A percentile compares a stretch with the other conserved stretches of the same genome.
phyloP scores from a whole-genome alignment of 2,329 filamentous ascomycete species.

The Tolypocladium pustulatum region DNA sequence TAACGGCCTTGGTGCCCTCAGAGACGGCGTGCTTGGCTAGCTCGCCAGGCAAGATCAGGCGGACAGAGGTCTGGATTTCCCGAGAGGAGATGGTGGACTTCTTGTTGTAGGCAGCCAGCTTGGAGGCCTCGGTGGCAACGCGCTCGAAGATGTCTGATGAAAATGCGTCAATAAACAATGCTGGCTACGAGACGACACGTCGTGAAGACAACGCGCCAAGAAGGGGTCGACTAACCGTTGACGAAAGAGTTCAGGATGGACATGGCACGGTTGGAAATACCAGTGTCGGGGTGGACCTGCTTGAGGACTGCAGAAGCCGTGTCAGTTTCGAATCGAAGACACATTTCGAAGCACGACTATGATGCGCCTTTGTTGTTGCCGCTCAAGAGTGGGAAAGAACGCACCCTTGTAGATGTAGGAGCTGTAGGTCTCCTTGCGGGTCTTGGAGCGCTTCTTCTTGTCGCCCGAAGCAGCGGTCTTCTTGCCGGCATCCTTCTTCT shows the following conservation, averaged over 20 bases:
- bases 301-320: slow-evolving; percentile 66
- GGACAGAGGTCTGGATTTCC: slow-evolving; percentile 98
- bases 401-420: slow-evolving; percentile 99
- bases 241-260: slow-evolving; percentile 99
- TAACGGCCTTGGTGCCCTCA: slow-evolving; percentile 99
- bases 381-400: slow-evolving; percentile 4
- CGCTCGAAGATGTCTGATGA: slow-evolving; percentile 95
- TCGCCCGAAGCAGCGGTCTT: slow-evolving; percentile 94
- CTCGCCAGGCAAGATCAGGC: slow-evolving; percentile 95
- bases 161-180: not conserved
- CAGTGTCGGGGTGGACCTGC: slow-evolving; percentile 99
- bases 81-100: slow-evolving; percentile 99
- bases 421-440: slow-evolving; percentile 99
- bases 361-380: not conserved
- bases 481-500: slow-evolving; percentile 99
- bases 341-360: not conserved
- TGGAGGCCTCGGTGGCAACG: slow-evolving; percentile 95
- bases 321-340: not conserved
- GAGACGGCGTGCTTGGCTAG: slow-evolving; percentile 99
- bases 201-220: not conserved
- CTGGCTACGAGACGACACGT: not conserved
- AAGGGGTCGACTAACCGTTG: slow-evolving; percentile 62
- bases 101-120: slow-evolving; percentile 99
- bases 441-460: slow-evolving; percentile 99
- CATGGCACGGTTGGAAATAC: slow-evolving; percentile 99